phyloP scores from a whole-genome alignment of 192 early-diverging fungal species.

The Umbelopsis sp. region DNA sequence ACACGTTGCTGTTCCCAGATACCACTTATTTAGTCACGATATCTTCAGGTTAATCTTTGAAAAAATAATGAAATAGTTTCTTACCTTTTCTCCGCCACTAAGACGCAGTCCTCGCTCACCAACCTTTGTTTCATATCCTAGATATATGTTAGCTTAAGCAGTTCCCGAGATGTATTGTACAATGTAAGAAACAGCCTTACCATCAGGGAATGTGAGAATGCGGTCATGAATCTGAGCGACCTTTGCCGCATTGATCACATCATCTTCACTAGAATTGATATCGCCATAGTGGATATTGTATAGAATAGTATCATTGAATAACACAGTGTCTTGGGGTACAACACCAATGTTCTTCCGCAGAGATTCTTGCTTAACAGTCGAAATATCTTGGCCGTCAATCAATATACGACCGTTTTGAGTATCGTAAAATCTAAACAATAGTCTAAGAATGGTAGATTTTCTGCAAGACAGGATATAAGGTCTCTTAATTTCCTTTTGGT shows the following conservation, averaged over 20 bases:
- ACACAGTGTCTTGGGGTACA: constrained; percentile 93
- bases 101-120: constrained; percentile 78
- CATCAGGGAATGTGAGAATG: constrained; percentile 76
- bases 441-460: constrained; percentile 75
- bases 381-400: constrained; percentile 86
- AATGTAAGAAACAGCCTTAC: constrained; percentile 25
- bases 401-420: constrained; percentile 74
- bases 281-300: constrained; percentile 95
- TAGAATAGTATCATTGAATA: constrained; percentile 94
- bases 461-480: constrained; percentile 11
- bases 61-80: no score
- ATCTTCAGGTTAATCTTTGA: background rate
- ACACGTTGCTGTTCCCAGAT: constrained; percentile 68
- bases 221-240: constrained; percentile 83
- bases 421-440: constrained; percentile 94
- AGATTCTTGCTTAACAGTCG: constrained; percentile 63
- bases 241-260: constrained; percentile 70
- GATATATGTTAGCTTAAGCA: constrained; percentile 3
- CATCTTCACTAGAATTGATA: constrained; percentile 62
- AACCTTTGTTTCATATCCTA: constrained; percentile 59
- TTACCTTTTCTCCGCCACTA: constrained; percentile 86
- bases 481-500: no score
- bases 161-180: background rate
- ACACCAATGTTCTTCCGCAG: constrained; percentile 87
- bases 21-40: background rate